Percentiles rank a stretch among this genome's conserved stretches.
These are phyloP conservation scores for Botrytis medusae DNA, from an alignment of 2,329 filamentous ascomycete species.

Conservation along the genomic window DNA sequence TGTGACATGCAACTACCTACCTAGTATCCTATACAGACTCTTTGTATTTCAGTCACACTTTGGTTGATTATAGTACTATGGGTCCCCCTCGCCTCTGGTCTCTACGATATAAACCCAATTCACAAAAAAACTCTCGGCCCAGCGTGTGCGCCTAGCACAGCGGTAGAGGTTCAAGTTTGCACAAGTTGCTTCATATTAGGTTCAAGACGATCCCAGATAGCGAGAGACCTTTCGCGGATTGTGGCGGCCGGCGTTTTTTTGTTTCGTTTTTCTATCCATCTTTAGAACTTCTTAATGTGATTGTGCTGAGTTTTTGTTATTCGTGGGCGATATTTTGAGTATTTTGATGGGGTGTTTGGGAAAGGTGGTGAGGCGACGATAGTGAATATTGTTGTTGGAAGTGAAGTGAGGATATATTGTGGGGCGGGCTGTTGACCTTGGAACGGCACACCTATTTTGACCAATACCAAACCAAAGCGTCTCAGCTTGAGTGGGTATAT, in stretches of 20 bases:
- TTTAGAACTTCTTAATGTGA: neutral
- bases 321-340: neutral
- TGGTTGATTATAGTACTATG: neutral
- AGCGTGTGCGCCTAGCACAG: conserved; percentile 7
- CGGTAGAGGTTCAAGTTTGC: conserved; percentile 16
- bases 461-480: neutral
- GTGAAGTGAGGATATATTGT: conserved; percentile 11
- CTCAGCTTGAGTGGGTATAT: neutral
- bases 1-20: neutral
- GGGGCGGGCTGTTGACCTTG: neutral
- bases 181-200: neutral
- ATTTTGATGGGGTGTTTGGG: neutral
- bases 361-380: neutral
- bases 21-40: neutral
- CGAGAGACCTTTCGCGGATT: conserved; percentile 19
- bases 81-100: neutral
- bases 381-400: conserved; percentile 9
- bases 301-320: neutral
- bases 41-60: neutral
- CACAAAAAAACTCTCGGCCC: neutral
- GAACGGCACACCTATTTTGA: neutral
- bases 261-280: neutral
- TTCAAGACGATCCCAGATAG: conserved; percentile 19
- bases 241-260: conserved; percentile 9
- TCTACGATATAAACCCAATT: neutral